Evolutionary conservation across 352 stramenopile genomes (phyloP).

Genomic region (Phytopythium helicoides): DNA sequence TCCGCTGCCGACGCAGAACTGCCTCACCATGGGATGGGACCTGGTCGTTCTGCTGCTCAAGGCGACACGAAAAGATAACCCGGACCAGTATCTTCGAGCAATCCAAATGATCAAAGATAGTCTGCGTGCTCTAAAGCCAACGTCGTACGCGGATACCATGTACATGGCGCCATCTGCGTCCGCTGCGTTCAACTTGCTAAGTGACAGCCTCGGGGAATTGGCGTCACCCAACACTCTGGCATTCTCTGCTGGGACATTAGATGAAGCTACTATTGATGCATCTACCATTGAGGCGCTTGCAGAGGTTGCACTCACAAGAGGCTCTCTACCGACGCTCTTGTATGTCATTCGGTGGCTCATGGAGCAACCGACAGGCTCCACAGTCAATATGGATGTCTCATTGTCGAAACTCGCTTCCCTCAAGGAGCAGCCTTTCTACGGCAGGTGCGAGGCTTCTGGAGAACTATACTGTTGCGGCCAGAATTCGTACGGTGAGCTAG

Average conservation of each 20-base stretch:
- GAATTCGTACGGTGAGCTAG: slow-evolving; percentile 88
- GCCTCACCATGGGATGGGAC: slow-evolving; percentile 82
- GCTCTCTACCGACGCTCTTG: slow-evolving; percentile 71
- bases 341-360: slow-evolving; percentile 71
- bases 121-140: slow-evolving; percentile 67
- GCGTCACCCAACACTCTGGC: slow-evolving; percentile 13
- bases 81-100: slow-evolving; percentile 61
- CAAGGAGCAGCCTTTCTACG: slow-evolving; percentile 87
- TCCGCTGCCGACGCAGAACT: slow-evolving; percentile 81
- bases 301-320: slow-evolving; percentile 68
- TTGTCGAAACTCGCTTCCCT: slow-evolving; percentile 69
- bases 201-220: slow-evolving; percentile 61
- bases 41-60: slow-evolving; percentile 70
- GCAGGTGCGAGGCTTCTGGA: slow-evolving; percentile 78
- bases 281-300: slow-evolving; percentile 71
- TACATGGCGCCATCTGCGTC: slow-evolving; percentile 77
- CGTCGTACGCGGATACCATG: slow-evolving; percentile 78
- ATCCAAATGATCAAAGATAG: slow-evolving; percentile 77
- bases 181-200: slow-evolving; percentile 69
- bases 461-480: slow-evolving; percentile 87
- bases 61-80: slow-evolving; percentile 62
- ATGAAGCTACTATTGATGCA: slow-evolving; percentile 33
- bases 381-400: slow-evolving; percentile 51
- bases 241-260: not conserved
- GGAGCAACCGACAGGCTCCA: slow-evolving; percentile 39